Conservation (phyloP, 2,329 filamentous ascomycete genomes). For the Pseudogymnoascus sp. region DNA sequence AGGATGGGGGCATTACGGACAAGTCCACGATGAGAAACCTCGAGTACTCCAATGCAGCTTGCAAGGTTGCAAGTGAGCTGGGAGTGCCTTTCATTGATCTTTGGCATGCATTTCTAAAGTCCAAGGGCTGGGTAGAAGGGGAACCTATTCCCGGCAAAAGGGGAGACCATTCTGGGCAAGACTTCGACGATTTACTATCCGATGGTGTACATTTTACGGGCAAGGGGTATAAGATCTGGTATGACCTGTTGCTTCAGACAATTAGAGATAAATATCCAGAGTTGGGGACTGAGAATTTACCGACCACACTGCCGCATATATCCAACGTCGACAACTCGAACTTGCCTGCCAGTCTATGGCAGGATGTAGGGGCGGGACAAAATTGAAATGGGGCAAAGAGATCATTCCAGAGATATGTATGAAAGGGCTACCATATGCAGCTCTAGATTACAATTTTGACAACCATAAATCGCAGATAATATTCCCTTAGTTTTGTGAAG, state of each 20-base stretch:
- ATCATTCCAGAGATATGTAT: too few relatives aligned
- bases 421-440: too few relatives aligned
- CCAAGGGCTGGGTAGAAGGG: not conserved
- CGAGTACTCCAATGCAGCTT: not conserved
- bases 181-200: conserved; percentile 1
- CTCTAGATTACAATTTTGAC: too few relatives aligned
- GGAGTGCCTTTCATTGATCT: conserved; percentile 7
- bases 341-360: too few relatives aligned
- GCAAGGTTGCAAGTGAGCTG: not conserved
- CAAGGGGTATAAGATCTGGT: conserved; percentile 9
- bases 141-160: not conserved
- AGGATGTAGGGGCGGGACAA: too few relatives aligned
- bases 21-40: not conserved
- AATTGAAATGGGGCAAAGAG: too few relatives aligned
- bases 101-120: conserved; percentile 9
- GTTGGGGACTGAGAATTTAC: conserved; percentile 8
- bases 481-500: too few relatives aligned
- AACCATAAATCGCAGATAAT: too few relatives aligned
- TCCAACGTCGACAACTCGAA: too few relatives aligned
- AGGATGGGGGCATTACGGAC: not conserved
- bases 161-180: not conserved
- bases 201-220: conserved; percentile 10
- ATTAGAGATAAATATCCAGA: conserved; percentile 7
- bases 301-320: not conserved
- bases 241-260: not conserved